Percentiles rank a stretch among this genome's conserved stretches.
These are phyloP conservation scores for Diaporthe citriasiana DNA, from an alignment of 2,329 filamentous ascomycete species.

Conservation along the genomic window DNA sequence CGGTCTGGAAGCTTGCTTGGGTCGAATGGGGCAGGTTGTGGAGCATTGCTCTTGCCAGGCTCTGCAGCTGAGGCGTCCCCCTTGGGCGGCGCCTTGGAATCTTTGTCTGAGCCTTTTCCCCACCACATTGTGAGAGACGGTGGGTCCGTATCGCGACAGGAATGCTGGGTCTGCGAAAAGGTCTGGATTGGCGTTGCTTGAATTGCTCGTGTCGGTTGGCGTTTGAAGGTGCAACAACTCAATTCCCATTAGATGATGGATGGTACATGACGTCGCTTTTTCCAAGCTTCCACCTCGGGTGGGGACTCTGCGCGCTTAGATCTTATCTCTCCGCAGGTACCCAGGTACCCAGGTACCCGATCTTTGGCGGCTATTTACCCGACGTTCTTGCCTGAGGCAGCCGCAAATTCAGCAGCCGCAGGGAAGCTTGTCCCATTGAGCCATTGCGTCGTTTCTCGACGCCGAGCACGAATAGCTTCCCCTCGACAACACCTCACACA, in stretches of 20 bases:
- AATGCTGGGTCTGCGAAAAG: background rate
- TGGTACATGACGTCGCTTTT: constrained; percentile 21
- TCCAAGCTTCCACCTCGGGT: constrained; percentile 19
- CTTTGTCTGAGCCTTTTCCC: constrained; percentile 51
- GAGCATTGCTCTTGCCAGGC: constrained; percentile 38
- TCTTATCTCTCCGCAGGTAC: constrained; percentile 10
- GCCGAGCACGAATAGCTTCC: constrained; percentile 43
- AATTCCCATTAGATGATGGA: background rate
- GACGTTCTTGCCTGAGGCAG: constrained; percentile 41
- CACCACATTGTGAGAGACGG: constrained; percentile 57
- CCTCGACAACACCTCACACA: constrained; percentile 48
- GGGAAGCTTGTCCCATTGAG: constrained; percentile 39
- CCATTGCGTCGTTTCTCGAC: constrained; percentile 41
- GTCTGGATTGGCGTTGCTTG: background rate
- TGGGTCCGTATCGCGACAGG: background rate
- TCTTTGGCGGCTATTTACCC: constrained; percentile 33
- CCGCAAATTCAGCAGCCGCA: constrained; percentile 43
- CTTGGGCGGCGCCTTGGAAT: constrained; percentile 44
- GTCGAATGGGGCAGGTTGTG: constrained; percentile 54
- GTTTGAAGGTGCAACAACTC: background rate
- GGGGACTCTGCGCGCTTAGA: constrained; percentile 26
- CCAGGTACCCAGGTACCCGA: constrained; percentile 11
- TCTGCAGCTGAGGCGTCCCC: constrained; percentile 41
- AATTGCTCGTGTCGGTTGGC: background rate
- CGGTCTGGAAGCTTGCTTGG: constrained; percentile 62